Percentiles rank a stretch among this genome's conserved stretches.
phyloP scores from a whole-genome alignment of 2,329 filamentous ascomycete species.

The Camptophora hylomeconis region DNA sequence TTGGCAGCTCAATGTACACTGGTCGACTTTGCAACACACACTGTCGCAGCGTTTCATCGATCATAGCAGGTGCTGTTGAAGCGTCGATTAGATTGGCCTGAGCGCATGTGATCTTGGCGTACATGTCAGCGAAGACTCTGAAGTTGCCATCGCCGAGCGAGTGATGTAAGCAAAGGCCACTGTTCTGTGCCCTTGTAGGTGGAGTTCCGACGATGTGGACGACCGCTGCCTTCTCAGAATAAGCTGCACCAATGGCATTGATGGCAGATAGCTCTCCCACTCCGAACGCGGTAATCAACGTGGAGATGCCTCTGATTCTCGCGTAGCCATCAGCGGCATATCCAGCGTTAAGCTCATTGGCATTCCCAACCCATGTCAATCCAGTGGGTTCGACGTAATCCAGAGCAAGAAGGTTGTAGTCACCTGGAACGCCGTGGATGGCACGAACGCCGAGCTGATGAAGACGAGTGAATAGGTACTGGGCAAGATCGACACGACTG shows the following conservation, averaged over 20 bases:
- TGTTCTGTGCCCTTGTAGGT: conserved; percentile 11
- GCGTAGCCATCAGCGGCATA: conserved; percentile 75
- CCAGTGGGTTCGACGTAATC: conserved; percentile 44
- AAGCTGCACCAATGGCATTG: conserved; percentile 30
- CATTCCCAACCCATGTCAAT: conserved; percentile 47
- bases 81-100: conserved; percentile 37
- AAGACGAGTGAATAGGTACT: conserved; percentile 38
- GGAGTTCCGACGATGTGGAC: conserved; percentile 46
- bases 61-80: conserved; percentile 32
- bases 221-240: conserved; percentile 45
- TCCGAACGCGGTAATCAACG: conserved; percentile 44
- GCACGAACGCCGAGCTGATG: conserved; percentile 36
- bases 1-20: conserved; percentile 43
- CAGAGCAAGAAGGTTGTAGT: conserved; percentile 32
- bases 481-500: conserved; percentile 30
- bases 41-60: conserved; percentile 38
- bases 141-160: conserved; percentile 37
- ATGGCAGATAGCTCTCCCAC: conserved; percentile 38
- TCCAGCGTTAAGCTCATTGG: conserved; percentile 50
- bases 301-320: conserved; percentile 33
- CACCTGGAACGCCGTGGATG: conserved; percentile 40
- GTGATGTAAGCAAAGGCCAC: conserved; percentile 19
- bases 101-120: conserved; percentile 35
- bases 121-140: conserved; percentile 37
- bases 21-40: conserved; percentile 41